Conservation (phyloP, 2,329 filamentous ascomycete species). For the Albifimbria verrucaria region DNA sequence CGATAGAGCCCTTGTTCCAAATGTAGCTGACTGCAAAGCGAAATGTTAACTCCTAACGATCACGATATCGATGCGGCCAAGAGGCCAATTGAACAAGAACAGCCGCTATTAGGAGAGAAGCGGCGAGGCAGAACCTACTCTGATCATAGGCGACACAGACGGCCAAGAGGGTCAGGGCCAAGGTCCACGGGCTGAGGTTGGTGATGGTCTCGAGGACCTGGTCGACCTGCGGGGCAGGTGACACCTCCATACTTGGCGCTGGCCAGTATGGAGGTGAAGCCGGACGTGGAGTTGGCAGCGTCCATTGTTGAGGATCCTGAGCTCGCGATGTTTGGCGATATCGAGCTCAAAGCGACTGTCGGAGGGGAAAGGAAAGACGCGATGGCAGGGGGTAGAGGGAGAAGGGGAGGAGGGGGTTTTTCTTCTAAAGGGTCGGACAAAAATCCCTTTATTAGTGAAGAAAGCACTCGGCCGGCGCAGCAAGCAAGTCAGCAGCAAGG, state of each 20-base stretch:
- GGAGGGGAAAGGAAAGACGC: slow-evolving; percentile 1
- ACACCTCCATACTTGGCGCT: slow-evolving; percentile 51
- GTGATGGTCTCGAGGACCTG: slow-evolving; percentile 52
- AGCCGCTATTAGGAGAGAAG: background rate
- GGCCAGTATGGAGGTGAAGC: slow-evolving; percentile 67
- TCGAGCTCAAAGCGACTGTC: slow-evolving; percentile 1
- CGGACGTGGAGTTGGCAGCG: slow-evolving; percentile 59
- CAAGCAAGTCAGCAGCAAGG: no score
- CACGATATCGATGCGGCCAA: background rate
- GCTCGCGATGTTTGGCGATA: background rate
- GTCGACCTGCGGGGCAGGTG: slow-evolving; percentile 53
- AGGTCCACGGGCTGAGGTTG: slow-evolving; percentile 57
- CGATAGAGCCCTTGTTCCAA: slow-evolving; percentile 71
- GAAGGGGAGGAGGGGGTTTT: slow-evolving; percentile 1
- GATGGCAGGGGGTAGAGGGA: slow-evolving; percentile 1
- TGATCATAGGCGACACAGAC: slow-evolving; percentile 83
- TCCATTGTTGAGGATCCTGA: slow-evolving; percentile 39
- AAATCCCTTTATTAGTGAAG: background rate
- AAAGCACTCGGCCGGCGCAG: background rate
- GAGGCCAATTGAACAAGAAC: background rate
- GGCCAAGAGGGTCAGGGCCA: slow-evolving; percentile 67
- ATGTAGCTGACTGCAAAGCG: slow-evolving; percentile 66
- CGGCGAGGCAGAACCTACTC: slow-evolving; percentile 53
- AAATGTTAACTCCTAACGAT: background rate
- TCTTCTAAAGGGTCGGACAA: background rate